Conservation (phyloP, 352 stramenopile species). For the Pythium vanterpoolii region DNA sequence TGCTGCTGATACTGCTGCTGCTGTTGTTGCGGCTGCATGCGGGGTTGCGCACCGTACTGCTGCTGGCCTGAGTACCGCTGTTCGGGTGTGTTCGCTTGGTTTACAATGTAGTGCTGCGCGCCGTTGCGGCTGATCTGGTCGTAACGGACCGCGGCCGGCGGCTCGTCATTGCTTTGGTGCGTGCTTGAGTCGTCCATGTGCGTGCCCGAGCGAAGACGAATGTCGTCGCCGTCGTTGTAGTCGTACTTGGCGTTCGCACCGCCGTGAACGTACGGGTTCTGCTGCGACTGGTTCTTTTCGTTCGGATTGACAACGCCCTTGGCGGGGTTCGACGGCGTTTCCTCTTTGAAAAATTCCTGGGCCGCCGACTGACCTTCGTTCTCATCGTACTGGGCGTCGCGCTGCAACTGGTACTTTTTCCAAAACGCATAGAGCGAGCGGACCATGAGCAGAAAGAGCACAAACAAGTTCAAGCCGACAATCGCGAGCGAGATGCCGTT, state of each 20-base stretch:
- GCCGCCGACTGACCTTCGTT: conserved; percentile 22
- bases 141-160: conserved; percentile 10
- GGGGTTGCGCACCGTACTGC: conserved; percentile 1
- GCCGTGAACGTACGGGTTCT: conserved; percentile 27
- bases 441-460: conserved; percentile 34
- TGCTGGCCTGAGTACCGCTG: conserved; percentile 18
- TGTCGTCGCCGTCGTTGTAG: conserved; percentile 29
- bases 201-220: conserved; percentile 26
- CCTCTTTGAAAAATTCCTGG: conserved; percentile 32
- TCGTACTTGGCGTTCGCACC: conserved; percentile 20
- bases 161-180: conserved; percentile 1
- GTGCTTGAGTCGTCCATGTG: conserved; percentile 21
- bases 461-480: conserved; percentile 34
- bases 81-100: conserved; percentile 12
- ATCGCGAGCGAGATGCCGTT: conserved; percentile 35
- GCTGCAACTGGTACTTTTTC: conserved; percentile 35
- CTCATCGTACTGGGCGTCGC: conserved; percentile 26
- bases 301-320: conserved; percentile 2
- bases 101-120: conserved; percentile 29
- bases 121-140: conserved; percentile 23
- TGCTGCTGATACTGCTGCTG: conserved; percentile 9
- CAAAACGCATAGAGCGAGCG: conserved; percentile 36
- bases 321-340: conserved; percentile 11
- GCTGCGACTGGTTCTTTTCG: conserved; percentile 9
- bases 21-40: conserved; percentile 7